Base-by-base conservation (phyloP, 441 rosid species). In the Capsella rubella region DNA sequence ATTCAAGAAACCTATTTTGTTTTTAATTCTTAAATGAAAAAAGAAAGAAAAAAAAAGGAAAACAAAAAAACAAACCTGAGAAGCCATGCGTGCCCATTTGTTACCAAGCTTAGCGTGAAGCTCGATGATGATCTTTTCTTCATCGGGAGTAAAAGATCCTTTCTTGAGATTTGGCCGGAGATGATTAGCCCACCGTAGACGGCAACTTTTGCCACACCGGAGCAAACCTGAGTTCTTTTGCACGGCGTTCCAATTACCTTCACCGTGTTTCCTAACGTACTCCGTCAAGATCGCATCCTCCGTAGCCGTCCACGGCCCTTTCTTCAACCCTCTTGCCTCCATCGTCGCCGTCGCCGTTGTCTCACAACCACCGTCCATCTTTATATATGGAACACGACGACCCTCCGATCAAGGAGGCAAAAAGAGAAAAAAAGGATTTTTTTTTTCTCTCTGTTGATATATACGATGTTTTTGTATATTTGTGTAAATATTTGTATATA, bases 81-180 rank as follows among this genome's bases (percentile, higher is more conserved):
- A 74, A 57, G 92, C 90, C 90, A 87, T 87, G 64, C 88, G 88
- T 79, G 92, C 92, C 92, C 92, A 87, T 79, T 78, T 87, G 80
- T 87, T 87, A 31, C 88, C 90, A 5, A 83, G 61, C 77, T 81
- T 82, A 58, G 90, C 85, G 64, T 86, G 90, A 46, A 86, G 92
- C 15, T 84, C 80, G 75, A 86, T 79, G 76, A 87, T 86, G 68
- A 75, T 69, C 45, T 39, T 79, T 73, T 87, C 90, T 69, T 87
- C 92, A 12, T 84, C 85, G 15, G 83, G 83, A 54, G 81, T 67
- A 76, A 86, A 82, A 5, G 86, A 76, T 7, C 90, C 90, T 52
- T 87, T 87, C 82, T 86, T 84, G 5, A 87, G 85, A 79, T 87
- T 82, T 66, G 92, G 92, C 55, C 90, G 75, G 75, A 87, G 86